Evolutionary conservation across 2,329 filamentous ascomycete species (phyloP).

Genomic region (Calonectria fujianensis): DNA sequence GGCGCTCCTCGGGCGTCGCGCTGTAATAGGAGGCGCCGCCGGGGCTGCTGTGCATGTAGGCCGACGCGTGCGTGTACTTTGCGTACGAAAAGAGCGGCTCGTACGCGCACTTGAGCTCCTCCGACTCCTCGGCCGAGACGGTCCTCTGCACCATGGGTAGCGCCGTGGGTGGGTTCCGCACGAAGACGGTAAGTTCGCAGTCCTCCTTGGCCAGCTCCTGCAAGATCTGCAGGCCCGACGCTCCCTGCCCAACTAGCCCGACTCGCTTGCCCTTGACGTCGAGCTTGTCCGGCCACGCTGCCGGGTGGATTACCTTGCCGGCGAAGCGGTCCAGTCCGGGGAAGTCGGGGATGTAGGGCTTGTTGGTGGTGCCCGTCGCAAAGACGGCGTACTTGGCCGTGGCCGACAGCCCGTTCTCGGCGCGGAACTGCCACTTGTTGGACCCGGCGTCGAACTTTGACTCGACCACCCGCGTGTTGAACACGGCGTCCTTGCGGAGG

Average conservation of each 20-base stretch:
- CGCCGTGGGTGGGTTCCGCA: conserved; percentile 75
- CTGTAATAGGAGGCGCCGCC: conserved; percentile 39
- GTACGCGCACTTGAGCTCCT: conserved; percentile 60
- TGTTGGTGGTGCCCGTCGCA: conserved; percentile 22
- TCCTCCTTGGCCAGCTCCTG: conserved; percentile 60
- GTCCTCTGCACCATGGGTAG: conserved; percentile 73
- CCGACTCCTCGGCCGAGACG: conserved; percentile 67
- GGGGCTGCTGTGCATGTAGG: conserved; percentile 5
- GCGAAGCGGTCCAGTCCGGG: background rate
- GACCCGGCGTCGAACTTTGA: conserved; percentile 15
- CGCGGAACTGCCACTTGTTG: background rate
- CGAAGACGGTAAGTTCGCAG: conserved; percentile 67
- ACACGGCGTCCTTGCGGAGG: conserved; percentile 3
- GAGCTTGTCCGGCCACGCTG: conserved; percentile 5
- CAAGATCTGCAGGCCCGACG: conserved; percentile 11
- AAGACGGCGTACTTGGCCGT: conserved; percentile 20
- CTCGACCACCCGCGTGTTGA: background rate
- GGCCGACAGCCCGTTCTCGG: conserved; percentile 50
- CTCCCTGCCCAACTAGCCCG: conserved; percentile 11
- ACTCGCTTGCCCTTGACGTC: conserved; percentile 13
- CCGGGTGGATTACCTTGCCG: conserved; percentile 13
- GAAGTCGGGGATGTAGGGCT: conserved; percentile 25
- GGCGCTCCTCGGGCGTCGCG: conserved; percentile 60
- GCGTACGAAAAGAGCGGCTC: conserved; percentile 1
- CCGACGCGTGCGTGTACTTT: conserved; percentile 41